Conservation (phyloP, 148 eudicot genomes). For the Dysphania ambrosioides region DNA sequence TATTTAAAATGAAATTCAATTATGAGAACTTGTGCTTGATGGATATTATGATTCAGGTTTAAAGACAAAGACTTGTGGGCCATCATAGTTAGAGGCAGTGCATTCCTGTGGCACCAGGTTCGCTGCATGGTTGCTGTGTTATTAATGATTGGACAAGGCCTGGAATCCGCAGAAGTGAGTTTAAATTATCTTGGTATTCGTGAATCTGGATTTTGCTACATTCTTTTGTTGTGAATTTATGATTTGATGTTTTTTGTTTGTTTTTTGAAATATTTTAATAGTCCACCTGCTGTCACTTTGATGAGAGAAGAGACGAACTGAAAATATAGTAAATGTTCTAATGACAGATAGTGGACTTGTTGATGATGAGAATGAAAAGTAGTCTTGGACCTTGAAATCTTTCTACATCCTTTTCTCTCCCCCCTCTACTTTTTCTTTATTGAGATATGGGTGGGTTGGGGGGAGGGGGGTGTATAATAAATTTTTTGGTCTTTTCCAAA, state of each 20-base stretch:
- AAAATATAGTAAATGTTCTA: background rate
- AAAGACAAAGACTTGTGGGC: conserved; percentile 63
- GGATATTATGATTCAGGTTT: conserved; percentile 41
- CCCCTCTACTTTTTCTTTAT: background rate
- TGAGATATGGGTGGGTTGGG: background rate
- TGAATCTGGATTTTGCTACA: conserved; percentile 1
- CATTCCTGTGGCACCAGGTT: conserved; percentile 98
- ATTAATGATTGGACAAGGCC: conserved; percentile 83
- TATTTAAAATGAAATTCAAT: background rate
- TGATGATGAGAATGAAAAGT: background rate
- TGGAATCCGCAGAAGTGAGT: conserved; percentile 81
- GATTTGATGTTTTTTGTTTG: background rate
- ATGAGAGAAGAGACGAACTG: background rate
- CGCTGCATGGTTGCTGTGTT: conserved; percentile 94
- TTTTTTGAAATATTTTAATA: background rate
- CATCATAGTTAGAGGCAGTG: conserved; percentile 82
- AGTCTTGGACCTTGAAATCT: background rate
- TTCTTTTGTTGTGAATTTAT: background rate
- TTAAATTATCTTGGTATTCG: conserved; percentile 10
- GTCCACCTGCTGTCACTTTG: background rate
- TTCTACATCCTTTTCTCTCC: background rate
- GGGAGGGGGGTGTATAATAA: background rate
- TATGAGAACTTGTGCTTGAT: background rate
- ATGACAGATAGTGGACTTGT: background rate
- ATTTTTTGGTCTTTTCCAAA: too few species aligned